Conservation (phyloP, 108 stramenopile species). For the Nitzschia palea region DNA sequence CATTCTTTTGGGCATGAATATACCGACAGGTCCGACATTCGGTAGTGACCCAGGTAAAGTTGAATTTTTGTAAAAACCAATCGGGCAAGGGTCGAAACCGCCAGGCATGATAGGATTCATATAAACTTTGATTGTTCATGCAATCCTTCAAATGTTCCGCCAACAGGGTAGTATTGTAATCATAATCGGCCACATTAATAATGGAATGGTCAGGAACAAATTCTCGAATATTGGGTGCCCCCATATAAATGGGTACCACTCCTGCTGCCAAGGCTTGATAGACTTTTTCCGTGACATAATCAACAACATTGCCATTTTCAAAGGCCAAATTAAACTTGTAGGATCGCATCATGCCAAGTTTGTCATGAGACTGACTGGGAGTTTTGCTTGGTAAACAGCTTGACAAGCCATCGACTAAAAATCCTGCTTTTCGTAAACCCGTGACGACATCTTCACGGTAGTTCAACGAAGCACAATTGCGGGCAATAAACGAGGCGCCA, state of each 20-base stretch:
- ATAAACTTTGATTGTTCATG: slow-evolving; percentile 1
- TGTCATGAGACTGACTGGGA: slow-evolving; percentile 33
- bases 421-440: slow-evolving; percentile 28
- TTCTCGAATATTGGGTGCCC: slow-evolving; percentile 51
- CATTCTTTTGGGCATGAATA: slow-evolving; percentile 49
- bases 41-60: slow-evolving; percentile 38
- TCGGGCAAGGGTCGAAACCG: slow-evolving; percentile 44
- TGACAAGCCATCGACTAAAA: slow-evolving; percentile 49
- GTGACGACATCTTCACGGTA: slow-evolving; percentile 53
- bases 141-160: slow-evolving; percentile 19
- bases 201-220: slow-evolving; percentile 42
- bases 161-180: slow-evolving; percentile 9
- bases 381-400: slow-evolving; percentile 49
- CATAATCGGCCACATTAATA: slow-evolving; percentile 39
- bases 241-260: slow-evolving; percentile 49
- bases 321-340: slow-evolving; percentile 62
- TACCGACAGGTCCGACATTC: slow-evolving; percentile 61
- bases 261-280: slow-evolving; percentile 46
- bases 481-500: slow-evolving; percentile 60
- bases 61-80: slow-evolving; percentile 38
- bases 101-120: slow-evolving; percentile 10
- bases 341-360: slow-evolving; percentile 33
- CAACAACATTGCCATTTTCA: slow-evolving; percentile 40
- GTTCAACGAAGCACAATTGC: slow-evolving; percentile 54
- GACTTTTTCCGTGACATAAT: slow-evolving; percentile 67